These are phyloP conservation scores for Diutina siamensis DNA, from an alignment of 1,139 yeast genomes.

Conservation along the genomic window DNA sequence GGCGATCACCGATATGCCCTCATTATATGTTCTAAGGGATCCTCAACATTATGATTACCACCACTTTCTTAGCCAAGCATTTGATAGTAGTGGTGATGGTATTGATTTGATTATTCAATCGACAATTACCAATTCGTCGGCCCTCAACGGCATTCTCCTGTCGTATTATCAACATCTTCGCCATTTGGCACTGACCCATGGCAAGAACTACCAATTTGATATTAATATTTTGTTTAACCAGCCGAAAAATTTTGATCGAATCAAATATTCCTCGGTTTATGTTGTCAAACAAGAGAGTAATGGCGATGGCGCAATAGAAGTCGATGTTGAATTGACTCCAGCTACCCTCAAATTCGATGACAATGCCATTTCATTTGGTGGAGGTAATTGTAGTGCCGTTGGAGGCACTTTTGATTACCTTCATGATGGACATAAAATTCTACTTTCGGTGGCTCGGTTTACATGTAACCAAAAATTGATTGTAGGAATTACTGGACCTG, in stretches of 20 bases:
- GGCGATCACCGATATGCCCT: too few relatives aligned
- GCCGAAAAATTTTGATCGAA: background rate
- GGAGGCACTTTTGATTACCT: constrained; percentile 98
- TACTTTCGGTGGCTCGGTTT: constrained; percentile 64
- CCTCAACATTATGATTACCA: constrained; percentile 18
- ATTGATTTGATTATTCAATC: constrained; percentile 18
- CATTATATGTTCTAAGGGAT: constrained; percentile 11
- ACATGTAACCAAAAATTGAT: constrained; percentile 45
- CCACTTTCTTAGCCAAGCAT: constrained; percentile 13
- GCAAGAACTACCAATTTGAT: constrained; percentile 19
- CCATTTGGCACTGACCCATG: constrained; percentile 12
- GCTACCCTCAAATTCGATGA: background rate
- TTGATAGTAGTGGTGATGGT: constrained; percentile 6
- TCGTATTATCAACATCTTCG: constrained; percentile 19
- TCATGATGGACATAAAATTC: constrained; percentile 89
- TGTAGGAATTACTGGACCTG: constrained; percentile 79
- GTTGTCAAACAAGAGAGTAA: background rate
- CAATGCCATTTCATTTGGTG: background rate
- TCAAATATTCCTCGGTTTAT: background rate
- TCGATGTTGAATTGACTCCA: background rate
- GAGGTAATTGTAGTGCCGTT: constrained; percentile 34
- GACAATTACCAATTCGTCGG: constrained; percentile 13
- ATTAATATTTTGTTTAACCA: constrained; percentile 23
- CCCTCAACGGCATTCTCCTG: constrained; percentile 19
- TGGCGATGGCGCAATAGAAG: constrained; percentile 1